Evolutionary conservation across 1,139 yeast species (phyloP).

Genomic region (Diutina scorzettiae): DNA sequence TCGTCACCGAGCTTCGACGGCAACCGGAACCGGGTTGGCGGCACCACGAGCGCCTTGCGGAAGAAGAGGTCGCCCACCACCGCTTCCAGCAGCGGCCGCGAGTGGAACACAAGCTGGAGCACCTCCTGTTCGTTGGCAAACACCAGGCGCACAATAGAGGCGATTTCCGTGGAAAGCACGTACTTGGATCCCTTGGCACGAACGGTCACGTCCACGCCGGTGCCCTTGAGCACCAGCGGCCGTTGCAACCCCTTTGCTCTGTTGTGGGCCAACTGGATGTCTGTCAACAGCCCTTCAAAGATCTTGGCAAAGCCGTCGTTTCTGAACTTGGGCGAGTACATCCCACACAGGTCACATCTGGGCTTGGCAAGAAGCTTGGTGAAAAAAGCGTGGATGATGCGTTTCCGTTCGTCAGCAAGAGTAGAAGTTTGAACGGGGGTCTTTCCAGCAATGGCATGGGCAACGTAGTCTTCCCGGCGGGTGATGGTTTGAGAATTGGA

Average conservation of each 20-base stretch:
- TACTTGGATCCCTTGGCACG: slow-evolving; percentile 43
- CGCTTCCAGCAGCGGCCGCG: slow-evolving; percentile 49
- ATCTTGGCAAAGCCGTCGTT: slow-evolving; percentile 92
- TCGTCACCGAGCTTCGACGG: slow-evolving; percentile 97
- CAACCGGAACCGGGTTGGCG: slow-evolving; percentile 91
- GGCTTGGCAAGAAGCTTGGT: slow-evolving; percentile 61
- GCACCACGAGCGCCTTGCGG: slow-evolving; percentile 77
- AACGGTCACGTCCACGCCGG: slow-evolving; percentile 7
- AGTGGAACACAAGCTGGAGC: slow-evolving; percentile 57
- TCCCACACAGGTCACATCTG: slow-evolving; percentile 90
- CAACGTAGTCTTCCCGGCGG: slow-evolving; percentile 62
- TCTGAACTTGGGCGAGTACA: slow-evolving; percentile 88
- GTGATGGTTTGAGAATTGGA: slow-evolving; percentile 32
- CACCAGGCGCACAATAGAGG: slow-evolving; percentile 63
- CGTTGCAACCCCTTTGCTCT: slow-evolving; percentile 69
- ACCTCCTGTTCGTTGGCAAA: slow-evolving; percentile 61
- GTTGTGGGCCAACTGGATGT: slow-evolving; percentile 71
- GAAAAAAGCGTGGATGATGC: slow-evolving; percentile 63
- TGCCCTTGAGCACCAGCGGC: slow-evolving; percentile 50
- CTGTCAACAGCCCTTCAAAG: slow-evolving; percentile 76
- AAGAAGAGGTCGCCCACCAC: slow-evolving; percentile 85
- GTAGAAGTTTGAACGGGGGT: slow-evolving; percentile 62
- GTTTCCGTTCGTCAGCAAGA: slow-evolving; percentile 78
- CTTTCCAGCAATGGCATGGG: slow-evolving; percentile 59
- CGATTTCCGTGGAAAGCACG: slow-evolving; percentile 75